These are phyloP conservation scores for Solanum chacoense DNA, from an alignment of 305 asterid species.

Conservation along the genomic window DNA sequence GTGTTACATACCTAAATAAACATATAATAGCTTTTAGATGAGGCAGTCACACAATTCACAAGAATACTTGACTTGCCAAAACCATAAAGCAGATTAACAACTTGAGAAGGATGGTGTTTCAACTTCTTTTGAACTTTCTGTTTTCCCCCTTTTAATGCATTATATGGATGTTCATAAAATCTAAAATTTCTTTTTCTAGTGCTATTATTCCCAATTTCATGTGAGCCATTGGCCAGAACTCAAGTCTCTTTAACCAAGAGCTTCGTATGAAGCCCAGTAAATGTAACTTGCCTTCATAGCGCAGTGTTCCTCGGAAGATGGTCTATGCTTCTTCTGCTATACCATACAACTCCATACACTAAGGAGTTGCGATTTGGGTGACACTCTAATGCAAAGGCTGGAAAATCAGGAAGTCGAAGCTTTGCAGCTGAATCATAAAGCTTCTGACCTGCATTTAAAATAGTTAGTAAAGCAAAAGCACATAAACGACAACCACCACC, in stretches of 20 bases:
- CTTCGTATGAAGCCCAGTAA: neutral
- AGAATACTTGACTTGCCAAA: neutral
- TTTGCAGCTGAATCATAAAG: constrained; percentile 81
- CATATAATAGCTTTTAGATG: neutral
- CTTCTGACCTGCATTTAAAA: constrained; percentile 47
- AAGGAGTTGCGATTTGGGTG: constrained; percentile 89
- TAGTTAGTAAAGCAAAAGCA: neutral
- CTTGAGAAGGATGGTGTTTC: neutral
- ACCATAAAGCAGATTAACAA: neutral
- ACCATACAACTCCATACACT: constrained; percentile 78
- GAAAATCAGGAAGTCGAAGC: constrained; percentile 61
- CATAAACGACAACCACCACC: neutral
- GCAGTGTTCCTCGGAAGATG: constrained; percentile 81
- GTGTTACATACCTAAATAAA: neutral
- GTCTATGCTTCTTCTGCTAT: constrained; percentile 75
- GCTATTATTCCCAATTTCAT: neutral
- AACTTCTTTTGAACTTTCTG: neutral
- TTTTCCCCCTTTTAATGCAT: neutral
- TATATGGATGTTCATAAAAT: neutral
- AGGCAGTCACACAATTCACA: neutral
- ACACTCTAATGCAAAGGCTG: constrained; percentile 92
- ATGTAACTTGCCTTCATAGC: constrained; percentile 67
- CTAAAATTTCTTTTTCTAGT: neutral
- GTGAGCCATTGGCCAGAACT: neutral
- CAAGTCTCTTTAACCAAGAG: neutral